These are phyloP conservation scores for Tillandsia fasciculata DNA, from an alignment of 176 grass and related monocot species.

Conservation along the genomic window DNA sequence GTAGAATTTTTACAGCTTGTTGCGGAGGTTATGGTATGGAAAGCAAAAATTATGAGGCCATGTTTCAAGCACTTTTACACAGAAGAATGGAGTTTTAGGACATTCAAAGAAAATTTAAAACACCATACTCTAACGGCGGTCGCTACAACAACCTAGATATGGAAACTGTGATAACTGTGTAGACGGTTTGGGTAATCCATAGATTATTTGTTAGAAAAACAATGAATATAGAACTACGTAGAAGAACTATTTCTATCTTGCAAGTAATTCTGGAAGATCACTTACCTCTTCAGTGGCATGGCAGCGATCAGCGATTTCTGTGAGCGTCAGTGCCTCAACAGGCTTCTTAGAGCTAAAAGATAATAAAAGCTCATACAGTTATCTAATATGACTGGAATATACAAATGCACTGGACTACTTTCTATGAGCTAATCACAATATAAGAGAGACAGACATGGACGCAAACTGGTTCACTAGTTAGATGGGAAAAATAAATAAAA, in stretches of 20 bases:
- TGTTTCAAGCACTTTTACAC: no score
- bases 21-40: no score
- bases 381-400: no score
- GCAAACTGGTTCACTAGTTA: no score
- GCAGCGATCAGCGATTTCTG: constrained; percentile 85
- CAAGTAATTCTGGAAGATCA: not conserved
- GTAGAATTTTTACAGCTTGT: no score
- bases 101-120: no score
- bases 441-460: no score
- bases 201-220: not conserved
- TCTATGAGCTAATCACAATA: no score
- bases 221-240: not conserved
- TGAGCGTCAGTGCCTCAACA: constrained; percentile 62
- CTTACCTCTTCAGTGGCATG: constrained; percentile 71
- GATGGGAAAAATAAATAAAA: no score
- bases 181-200: not conserved
- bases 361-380: not conserved
- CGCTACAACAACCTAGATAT: not conserved
- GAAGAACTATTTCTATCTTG: not conserved
- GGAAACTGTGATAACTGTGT: not conserved
- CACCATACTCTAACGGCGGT: not conserved
- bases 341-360: constrained; percentile 86
- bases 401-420: not conserved
- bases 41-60: no score
- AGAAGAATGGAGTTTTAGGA: no score